A percentile compares a stretch with the other conserved stretches of the same genome.
These are phyloP conservation scores for Russula lepida DNA, from an alignment of 768 basidiomycete species.

Conservation along the genomic window DNA sequence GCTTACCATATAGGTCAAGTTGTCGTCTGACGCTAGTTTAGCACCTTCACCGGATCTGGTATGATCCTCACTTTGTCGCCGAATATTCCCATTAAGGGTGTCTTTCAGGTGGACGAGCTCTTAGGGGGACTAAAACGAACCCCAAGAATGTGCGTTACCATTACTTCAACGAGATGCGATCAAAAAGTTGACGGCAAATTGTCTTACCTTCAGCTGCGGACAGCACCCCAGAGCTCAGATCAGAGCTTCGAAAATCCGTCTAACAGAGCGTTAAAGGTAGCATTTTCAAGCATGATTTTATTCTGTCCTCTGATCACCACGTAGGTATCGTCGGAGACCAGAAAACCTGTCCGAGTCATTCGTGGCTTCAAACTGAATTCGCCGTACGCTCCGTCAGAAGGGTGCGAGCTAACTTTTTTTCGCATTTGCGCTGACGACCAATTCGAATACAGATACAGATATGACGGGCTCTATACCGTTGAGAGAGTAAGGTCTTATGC, in stretches of 20 bases:
- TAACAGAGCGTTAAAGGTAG: conserved; percentile 62
- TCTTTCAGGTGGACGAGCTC: conserved; percentile 66
- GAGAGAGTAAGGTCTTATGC: conserved; percentile 44
- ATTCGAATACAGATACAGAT: conserved; percentile 55
- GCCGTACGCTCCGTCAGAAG: conserved; percentile 69
- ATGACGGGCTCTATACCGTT: conserved; percentile 81
- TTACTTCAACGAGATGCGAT: neutral
- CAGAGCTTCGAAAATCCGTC: conserved; percentile 69
- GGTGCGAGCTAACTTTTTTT: conserved; percentile 34
- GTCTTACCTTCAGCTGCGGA: conserved; percentile 55
- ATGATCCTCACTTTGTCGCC: neutral
- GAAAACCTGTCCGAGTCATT: conserved; percentile 79
- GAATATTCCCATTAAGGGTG: neutral
- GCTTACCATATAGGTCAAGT: neutral
- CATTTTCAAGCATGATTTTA: neutral
- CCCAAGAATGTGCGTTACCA: conserved; percentile 67
- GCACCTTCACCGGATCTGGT: conserved; percentile 79
- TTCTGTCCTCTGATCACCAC: neutral
- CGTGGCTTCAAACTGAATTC: conserved; percentile 74
- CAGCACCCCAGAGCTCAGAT: conserved; percentile 78
- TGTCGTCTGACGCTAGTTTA: conserved; percentile 24
- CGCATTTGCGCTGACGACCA: neutral
- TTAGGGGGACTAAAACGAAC: conserved; percentile 71
- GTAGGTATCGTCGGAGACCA: conserved; percentile 69
- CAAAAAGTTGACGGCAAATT: neutral